A percentile compares a stretch with the other conserved stretches of the same genome.
phyloP scores from a whole-genome alignment of 495 filamentous ascomycete species.

The Filosporella fistucella region DNA sequence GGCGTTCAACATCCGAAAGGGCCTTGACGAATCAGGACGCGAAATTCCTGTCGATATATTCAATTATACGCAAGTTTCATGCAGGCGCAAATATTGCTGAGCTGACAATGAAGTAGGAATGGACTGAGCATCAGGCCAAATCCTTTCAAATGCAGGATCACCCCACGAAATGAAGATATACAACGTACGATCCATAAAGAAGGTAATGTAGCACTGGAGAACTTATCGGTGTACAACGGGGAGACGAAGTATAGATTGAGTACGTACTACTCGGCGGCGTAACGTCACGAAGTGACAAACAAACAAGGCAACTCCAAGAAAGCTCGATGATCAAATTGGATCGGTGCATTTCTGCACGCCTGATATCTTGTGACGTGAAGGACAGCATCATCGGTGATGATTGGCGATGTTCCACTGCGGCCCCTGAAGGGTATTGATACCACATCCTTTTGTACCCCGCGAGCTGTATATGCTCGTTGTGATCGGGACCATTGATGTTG shows the following conservation, averaged over 20 bases:
- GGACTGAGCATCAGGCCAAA: constrained; percentile 52
- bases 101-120: constrained; percentile 38
- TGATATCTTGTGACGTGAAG: too few relatives aligned
- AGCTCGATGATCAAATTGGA: too few relatives aligned
- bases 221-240: constrained; percentile 48
- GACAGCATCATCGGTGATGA: too few relatives aligned
- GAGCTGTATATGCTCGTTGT: too few relatives aligned
- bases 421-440: too few relatives aligned
- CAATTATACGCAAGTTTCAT: constrained; percentile 40
- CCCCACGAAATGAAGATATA: constrained; percentile 44
- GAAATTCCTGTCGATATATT: constrained; percentile 51
- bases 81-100: too few relatives aligned
- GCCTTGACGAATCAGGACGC: constrained; percentile 38
- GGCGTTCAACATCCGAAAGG: constrained; percentile 31
- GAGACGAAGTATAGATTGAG: constrained; percentile 54
- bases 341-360: too few relatives aligned
- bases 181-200: constrained; percentile 47
- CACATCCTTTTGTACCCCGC: too few relatives aligned
- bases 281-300: not conserved
- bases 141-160: constrained; percentile 47
- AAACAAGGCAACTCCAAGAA: too few relatives aligned
- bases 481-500: too few relatives aligned
- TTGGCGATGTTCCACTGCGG: too few relatives aligned
- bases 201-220: constrained; percentile 45
- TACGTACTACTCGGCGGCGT: not conserved